A percentile compares a stretch with the other conserved stretches of the same genome.
Evolutionary conservation across 2,329 filamentous ascomycete genomes (phyloP).

Genomic region (Coleophoma eucalyptorum): DNA sequence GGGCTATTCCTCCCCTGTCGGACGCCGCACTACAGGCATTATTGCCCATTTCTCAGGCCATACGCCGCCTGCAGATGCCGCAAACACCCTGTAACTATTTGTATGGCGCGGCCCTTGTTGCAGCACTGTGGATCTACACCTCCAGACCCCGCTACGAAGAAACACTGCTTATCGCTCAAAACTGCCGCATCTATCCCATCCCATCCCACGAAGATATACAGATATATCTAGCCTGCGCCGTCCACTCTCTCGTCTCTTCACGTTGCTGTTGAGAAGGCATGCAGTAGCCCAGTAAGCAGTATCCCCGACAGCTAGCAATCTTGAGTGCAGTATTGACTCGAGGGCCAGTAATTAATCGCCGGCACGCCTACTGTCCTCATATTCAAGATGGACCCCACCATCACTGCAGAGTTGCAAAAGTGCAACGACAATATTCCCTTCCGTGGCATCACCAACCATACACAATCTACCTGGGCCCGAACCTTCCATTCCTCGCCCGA

Average conservation of each 20-base stretch:
- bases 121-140: not conserved
- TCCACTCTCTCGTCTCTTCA: not conserved
- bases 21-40: not conserved
- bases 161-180: not conserved
- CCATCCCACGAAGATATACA: too few species aligned
- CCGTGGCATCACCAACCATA: slow-evolving; percentile 66
- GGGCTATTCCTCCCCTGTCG: not conserved
- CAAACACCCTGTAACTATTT: not conserved
- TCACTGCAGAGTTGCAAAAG: slow-evolving; percentile 51
- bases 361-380: too few species aligned
- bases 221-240: not conserved
- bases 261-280: not conserved
- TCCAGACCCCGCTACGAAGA: not conserved
- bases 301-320: too few species aligned
- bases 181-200: not conserved
- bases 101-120: not conserved
- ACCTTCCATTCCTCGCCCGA: slow-evolving; percentile 89
- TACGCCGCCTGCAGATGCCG: not conserved
- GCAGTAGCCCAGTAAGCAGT: not conserved
- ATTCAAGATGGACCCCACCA: slow-evolving; percentile 33
- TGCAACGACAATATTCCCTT: slow-evolving; percentile 68
- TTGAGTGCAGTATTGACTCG: too few species aligned
- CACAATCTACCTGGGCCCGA: slow-evolving; percentile 90
- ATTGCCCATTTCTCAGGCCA: not conserved
- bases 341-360: too few species aligned